Base-by-base conservation (phyloP, 257 asterid genomes). In the Rubia yunnanensis region DNA sequence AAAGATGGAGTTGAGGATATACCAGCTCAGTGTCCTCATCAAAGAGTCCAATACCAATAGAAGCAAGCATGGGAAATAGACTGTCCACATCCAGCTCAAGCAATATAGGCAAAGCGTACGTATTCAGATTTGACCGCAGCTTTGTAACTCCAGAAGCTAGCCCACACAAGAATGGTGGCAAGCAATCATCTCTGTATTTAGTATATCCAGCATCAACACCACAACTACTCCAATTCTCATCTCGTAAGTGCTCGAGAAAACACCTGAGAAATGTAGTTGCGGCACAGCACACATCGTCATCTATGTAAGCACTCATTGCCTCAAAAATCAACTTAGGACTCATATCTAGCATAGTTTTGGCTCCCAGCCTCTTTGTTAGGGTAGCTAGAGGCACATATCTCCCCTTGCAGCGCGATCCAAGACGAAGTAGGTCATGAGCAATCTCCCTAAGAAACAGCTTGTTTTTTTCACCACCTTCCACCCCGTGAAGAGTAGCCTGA, bases 401-500 rank as follows among this genome's bases (percentile, higher is more conserved):
- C 60, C 99, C 99, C 85, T 92, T 92, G 81, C 96, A 89, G 56
- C 97, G 95, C 56, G 96, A 89, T 63, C 97, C 99, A 68, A 89
- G 67, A 60, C 70, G 71, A 70, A 92, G 97, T 39, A 92, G 87
- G 77, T 92, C 90, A 66, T 84, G 73, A 39, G 97, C 87, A 66
- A 87, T 88, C 77, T 84, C 85, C 80, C 78, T 82, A 77, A 85
- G 56, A 76, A 83, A 87, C 71, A 78, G 78, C 73, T 82, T 89
- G 64, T 77, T 82, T 74, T 75, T 77, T 68, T 80, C 83, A 69
- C 85, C 82, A 70, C 88, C 89, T 74, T 81, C 89, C 10, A 73
- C 80, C 88, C 84, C 77, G 24, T 76, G 81, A 75, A 87, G 84
- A 75, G 77, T 80, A 50, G 87, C 78, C 72, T 84, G 92, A 74